Conservation (phyloP, 805 yeast genomes). For the Ogataea salicorniae region DNA sequence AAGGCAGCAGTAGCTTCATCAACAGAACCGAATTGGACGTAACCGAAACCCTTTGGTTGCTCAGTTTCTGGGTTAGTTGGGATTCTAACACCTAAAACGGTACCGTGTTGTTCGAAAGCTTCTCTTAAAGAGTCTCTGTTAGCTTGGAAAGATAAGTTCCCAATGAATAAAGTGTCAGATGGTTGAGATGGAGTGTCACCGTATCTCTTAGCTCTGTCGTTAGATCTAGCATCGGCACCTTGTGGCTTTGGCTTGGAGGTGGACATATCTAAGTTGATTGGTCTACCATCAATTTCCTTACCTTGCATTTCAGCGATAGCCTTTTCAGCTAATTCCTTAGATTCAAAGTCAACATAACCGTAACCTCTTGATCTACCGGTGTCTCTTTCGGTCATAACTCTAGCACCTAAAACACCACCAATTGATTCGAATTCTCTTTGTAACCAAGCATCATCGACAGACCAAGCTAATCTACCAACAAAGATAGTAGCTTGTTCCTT, state of each 20-base stretch:
- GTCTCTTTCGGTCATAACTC: slow-evolving; percentile 86
- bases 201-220: slow-evolving; percentile 79
- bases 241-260: slow-evolving; percentile 66
- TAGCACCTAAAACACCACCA: slow-evolving; percentile 82
- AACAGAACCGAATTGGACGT: slow-evolving; percentile 81
- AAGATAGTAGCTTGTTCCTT: slow-evolving; percentile 83
- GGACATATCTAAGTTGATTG: slow-evolving; percentile 89
- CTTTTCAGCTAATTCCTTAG: slow-evolving; percentile 72
- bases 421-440: slow-evolving; percentile 72
- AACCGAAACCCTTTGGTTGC: slow-evolving; percentile 98
- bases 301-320: slow-evolving; percentile 86
- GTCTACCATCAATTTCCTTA: slow-evolving; percentile 94
- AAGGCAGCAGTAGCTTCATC: slow-evolving; percentile 91
- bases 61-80: slow-evolving; percentile 99
- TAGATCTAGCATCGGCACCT: slow-evolving; percentile 44
- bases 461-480: slow-evolving; percentile 97
- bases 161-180: slow-evolving; percentile 92
- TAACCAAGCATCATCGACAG: slow-evolving; percentile 93
- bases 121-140: slow-evolving; percentile 73
- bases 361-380: slow-evolving; percentile 92
- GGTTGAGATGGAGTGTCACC: slow-evolving; percentile 92
- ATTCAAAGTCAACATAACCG: slow-evolving; percentile 93
- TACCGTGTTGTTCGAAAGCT: slow-evolving; percentile 72
- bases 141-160: slow-evolving; percentile 90
- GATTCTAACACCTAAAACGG: slow-evolving; percentile 82